These are phyloP conservation scores for Metarhizium humberi DNA, from an alignment of 2,329 filamentous ascomycete genomes.

Conservation along the genomic window DNA sequence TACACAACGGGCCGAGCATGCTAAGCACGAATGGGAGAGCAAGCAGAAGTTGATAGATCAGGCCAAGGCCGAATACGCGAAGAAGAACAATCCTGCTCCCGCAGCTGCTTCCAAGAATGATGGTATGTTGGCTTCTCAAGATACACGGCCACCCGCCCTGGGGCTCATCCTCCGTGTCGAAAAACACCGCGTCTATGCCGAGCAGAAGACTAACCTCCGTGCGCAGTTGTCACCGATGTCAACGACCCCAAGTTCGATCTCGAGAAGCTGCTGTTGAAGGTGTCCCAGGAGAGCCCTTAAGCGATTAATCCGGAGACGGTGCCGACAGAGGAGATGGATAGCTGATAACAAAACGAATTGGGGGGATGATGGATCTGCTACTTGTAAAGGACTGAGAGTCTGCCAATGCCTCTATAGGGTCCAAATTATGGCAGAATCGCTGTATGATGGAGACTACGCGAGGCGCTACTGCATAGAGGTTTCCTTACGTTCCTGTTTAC, in stretches of 20 bases:
- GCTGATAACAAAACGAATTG: not conserved
- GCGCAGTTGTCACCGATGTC: slow-evolving; percentile 45
- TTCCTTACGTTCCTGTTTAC: slow-evolving; percentile 34
- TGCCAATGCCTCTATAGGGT: not conserved
- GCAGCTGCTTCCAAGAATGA: slow-evolving; percentile 22
- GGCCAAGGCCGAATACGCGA: slow-evolving; percentile 84
- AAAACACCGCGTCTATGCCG: not conserved
- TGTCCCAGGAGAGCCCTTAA: slow-evolving; percentile 45
- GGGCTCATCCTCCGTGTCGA: not conserved
- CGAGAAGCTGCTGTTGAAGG: slow-evolving; percentile 67
- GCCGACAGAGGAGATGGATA: not conserved
- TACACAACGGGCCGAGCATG: slow-evolving; percentile 58
- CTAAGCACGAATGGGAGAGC: slow-evolving; percentile 77
- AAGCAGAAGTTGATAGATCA: slow-evolving; percentile 87
- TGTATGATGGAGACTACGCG: slow-evolving; percentile 26
- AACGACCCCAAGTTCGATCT: slow-evolving; percentile 88
- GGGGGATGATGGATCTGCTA: not conserved
- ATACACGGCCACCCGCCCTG: not conserved
- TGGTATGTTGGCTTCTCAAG: slow-evolving; percentile 16
- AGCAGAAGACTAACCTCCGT: not conserved
- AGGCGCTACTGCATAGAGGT: slow-evolving; percentile 40
- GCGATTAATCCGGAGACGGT: not conserved
- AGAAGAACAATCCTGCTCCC: slow-evolving; percentile 52
- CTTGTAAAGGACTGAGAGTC: slow-evolving; percentile 3
- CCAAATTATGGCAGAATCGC: slow-evolving; percentile 19